These are phyloP conservation scores for Dipteronia sinensis DNA, from an alignment of 345 rosid genomes.

Conservation along the genomic window DNA sequence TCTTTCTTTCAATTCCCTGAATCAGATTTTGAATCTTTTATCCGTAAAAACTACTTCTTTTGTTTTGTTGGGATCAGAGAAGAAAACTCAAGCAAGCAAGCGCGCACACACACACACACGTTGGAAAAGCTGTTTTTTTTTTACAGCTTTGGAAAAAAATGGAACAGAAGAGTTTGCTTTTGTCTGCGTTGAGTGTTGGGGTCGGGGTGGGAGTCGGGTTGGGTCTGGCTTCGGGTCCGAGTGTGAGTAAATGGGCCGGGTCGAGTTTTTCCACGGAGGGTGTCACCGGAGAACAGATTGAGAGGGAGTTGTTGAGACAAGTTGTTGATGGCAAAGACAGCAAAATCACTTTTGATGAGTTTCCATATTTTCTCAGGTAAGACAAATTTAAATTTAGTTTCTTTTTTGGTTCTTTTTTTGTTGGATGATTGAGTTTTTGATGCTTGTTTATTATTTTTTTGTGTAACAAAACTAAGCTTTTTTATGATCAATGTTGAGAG, in stretches of 20 bases:
- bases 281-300: conserved; percentile 65
- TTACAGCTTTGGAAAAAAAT: conserved; percentile 29
- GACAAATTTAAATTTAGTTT: not conserved
- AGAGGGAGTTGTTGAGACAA: conserved; percentile 76
- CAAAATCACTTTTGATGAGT: conserved; percentile 70
- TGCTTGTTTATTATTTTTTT: not conserved
- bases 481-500: not conserved
- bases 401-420: not conserved
- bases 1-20: no score
- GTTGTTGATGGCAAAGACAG: conserved; percentile 67
- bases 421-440: not conserved
- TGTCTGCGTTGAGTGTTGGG: conserved; percentile 84
- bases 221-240: conserved; percentile 81
- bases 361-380: conserved; percentile 92
- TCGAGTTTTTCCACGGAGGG: conserved; percentile 45
- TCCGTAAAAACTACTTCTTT: no score
- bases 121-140: not conserved
- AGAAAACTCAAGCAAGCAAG: not conserved
- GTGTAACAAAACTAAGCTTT: no score
- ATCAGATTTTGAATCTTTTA: not conserved
- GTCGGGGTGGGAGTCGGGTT: conserved; percentile 90
- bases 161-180: conserved; percentile 74
- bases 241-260: conserved; percentile 57
- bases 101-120: not conserved
- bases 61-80: conserved; percentile 13